phyloP scores from a whole-genome alignment of 2,329 filamentous ascomycete genomes.

The Torrubiella hemipterigena region DNA sequence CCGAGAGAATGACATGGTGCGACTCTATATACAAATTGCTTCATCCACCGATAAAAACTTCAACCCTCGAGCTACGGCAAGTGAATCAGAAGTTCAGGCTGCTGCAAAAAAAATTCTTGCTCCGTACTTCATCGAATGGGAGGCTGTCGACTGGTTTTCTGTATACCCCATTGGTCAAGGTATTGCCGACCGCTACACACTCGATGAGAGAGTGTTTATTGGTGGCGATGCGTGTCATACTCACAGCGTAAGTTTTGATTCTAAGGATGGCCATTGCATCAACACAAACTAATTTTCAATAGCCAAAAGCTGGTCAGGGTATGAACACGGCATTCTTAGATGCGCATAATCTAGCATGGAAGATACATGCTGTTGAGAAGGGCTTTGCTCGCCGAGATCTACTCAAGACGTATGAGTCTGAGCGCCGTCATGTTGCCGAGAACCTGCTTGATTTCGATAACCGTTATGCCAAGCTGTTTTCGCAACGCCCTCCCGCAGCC shows the following conservation, averaged over 20 bases:
- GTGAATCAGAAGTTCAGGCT: constrained; percentile 49
- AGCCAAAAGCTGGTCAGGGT: constrained; percentile 67
- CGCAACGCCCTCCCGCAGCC: constrained; percentile 60
- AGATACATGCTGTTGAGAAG: constrained; percentile 80
- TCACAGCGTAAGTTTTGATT: constrained; percentile 51
- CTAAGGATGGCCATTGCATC: constrained; percentile 15
- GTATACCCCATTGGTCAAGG: constrained; percentile 69
- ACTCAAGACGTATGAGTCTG: constrained; percentile 74
- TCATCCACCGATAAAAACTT: constrained; percentile 50
- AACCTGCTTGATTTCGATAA: constrained; percentile 77
- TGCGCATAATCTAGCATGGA: constrained; percentile 88
- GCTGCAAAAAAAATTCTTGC: constrained; percentile 53
- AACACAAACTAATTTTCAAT: constrained; percentile 32
- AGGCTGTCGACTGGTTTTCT: constrained; percentile 60
- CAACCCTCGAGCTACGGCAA: constrained; percentile 50
- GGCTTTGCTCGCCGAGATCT: constrained; percentile 67
- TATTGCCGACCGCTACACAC: constrained; percentile 54
- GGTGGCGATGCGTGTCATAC: constrained; percentile 72
- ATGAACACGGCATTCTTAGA: constrained; percentile 75
- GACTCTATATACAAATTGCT: constrained; percentile 57
- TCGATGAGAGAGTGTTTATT: constrained; percentile 60
- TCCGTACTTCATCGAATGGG: constrained; percentile 57
- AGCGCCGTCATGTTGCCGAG: constrained; percentile 77
- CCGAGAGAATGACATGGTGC: constrained; percentile 54
- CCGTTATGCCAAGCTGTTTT: constrained; percentile 83